Percentiles rank a stretch among this genome's conserved stretches.
These are phyloP conservation scores for Sonneratia alba DNA, from an alignment of 345 rosid species.

Conservation along the genomic window DNA sequence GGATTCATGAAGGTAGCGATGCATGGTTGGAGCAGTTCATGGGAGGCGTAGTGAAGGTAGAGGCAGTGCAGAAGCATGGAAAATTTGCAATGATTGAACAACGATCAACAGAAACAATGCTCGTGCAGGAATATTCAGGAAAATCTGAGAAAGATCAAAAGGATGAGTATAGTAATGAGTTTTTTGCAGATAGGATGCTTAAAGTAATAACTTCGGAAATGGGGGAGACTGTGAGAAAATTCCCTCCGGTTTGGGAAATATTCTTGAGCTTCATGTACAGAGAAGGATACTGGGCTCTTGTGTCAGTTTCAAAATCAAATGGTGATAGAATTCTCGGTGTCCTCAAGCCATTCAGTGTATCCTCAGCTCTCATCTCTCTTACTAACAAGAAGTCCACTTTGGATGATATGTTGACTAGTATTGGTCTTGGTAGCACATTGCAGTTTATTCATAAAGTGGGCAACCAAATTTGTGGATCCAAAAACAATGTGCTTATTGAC, in stretches of 20 bases:
- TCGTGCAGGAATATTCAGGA: conserved; percentile 32
- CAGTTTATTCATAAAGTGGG: conserved; percentile 1
- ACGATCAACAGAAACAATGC: conserved; percentile 28
- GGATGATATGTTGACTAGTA: conserved; percentile 12
- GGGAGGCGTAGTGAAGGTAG: conserved; percentile 28
- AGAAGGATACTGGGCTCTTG: conserved; percentile 57
- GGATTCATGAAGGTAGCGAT: conserved; percentile 15
- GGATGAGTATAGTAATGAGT: conserved; percentile 26
- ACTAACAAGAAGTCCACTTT: conserved; percentile 10
- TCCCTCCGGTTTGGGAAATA: conserved; percentile 62
- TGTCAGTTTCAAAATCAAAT: conserved; percentile 40
- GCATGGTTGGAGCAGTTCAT: conserved; percentile 23
- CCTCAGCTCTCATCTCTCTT: conserved; percentile 44
- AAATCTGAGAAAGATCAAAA: conserved; percentile 20
- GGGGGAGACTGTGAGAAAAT: conserved; percentile 33
- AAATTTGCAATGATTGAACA: conserved; percentile 26
- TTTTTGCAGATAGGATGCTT: conserved; percentile 52
- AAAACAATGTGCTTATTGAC: conserved; percentile 8
- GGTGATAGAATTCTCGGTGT: conserved; percentile 40
- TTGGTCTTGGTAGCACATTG: neutral
- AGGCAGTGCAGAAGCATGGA: conserved; percentile 37
- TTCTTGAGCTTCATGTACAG: conserved; percentile 62
- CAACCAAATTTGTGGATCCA: conserved; percentile 3
- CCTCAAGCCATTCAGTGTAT: conserved; percentile 68
- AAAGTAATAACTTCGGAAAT: conserved; percentile 43